Percentiles rank a stretch among this genome's conserved stretches.
Evolutionary conservation across 768 basidiomycete species (phyloP).

Genomic region (Strobilomyces echinocephalus): DNA sequence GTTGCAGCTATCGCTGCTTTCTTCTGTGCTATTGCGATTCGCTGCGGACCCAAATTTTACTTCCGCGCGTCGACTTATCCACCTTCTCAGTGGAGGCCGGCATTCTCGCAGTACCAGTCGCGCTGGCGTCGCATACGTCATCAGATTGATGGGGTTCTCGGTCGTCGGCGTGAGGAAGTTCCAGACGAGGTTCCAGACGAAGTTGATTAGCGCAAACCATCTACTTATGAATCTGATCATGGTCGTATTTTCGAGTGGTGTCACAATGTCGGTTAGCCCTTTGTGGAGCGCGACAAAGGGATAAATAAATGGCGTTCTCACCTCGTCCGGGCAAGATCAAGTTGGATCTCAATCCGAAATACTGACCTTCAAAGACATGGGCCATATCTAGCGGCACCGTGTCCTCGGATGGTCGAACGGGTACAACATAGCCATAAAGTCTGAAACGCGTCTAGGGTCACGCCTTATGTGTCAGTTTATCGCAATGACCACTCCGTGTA

Average conservation of each 20-base stretch:
- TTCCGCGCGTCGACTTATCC: no score
- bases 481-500: neutral
- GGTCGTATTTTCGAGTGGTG: slow-evolving; percentile 24
- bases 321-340: slow-evolving; percentile 88
- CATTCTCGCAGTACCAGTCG: no score
- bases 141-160: no score
- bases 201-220: no score
- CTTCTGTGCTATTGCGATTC: neutral
- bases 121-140: no score
- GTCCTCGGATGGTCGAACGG: slow-evolving; percentile 51
- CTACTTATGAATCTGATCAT: no score
- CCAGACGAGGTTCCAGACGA: no score
- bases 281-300: slow-evolving; percentile 9
- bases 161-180: no score
- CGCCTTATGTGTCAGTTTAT: neutral
- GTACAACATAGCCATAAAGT: slow-evolving; percentile 76
- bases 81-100: no score
- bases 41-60: neutral
- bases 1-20: neutral
- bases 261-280: neutral
- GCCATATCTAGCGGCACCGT: slow-evolving; percentile 73
- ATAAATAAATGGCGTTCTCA: slow-evolving; percentile 10
- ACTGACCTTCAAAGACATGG: slow-evolving; percentile 89
- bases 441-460: slow-evolving; percentile 77
- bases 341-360: slow-evolving; percentile 90